Base-by-base conservation (phyloP, 2,329 filamentous ascomycete species). In the Fusarium sp. region DNA sequence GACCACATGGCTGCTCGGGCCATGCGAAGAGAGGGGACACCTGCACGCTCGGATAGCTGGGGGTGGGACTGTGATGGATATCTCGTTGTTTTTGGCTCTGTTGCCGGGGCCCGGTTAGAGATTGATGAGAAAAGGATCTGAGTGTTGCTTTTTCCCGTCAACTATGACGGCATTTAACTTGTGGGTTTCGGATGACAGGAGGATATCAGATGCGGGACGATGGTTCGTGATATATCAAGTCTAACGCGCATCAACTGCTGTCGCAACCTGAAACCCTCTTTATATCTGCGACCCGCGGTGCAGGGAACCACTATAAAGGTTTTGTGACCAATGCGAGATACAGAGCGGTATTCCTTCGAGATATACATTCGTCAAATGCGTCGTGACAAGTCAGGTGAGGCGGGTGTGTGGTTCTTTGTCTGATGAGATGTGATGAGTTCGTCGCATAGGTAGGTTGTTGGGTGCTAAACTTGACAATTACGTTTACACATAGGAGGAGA, bases 1-100 rank as follows among this genome's bases (percentile, higher is more conserved):
- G 57, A 34, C 67, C 58, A 70, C 67, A 70, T 70, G 58, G 67
- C 63, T 64, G 58, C 67, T 70, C 20, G 33, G 67, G 44, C 58
- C 55, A 67, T 56, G 18, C 42, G 27, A 31, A 14, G 54, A 27
- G 27, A 29, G 29, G 51, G 18, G 36, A 33, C 42, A 46, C 8
- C 31, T 56, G 58, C 20, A 23, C 44, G 14, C 34, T 55, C 38
- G 16, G 54, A 55, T 27, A 11, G 13, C 16, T 25, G 23, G 42
- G 58, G 38, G 63, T 55, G 33, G 63, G 25, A 34, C 38, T 25
- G 11, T 20, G 50, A 62, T 38, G 49, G 14, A 16, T 18, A 18
- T 51, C 27, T 38, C 13, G 29, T 44, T 23, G 36, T 36, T 63
- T 58, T 34, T 25, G 16, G 18, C 27, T 42, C 25, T 23, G 51